phyloP scores from a whole-genome alignment of 495 filamentous ascomycete genomes.

The Aspergillus campestris region DNA sequence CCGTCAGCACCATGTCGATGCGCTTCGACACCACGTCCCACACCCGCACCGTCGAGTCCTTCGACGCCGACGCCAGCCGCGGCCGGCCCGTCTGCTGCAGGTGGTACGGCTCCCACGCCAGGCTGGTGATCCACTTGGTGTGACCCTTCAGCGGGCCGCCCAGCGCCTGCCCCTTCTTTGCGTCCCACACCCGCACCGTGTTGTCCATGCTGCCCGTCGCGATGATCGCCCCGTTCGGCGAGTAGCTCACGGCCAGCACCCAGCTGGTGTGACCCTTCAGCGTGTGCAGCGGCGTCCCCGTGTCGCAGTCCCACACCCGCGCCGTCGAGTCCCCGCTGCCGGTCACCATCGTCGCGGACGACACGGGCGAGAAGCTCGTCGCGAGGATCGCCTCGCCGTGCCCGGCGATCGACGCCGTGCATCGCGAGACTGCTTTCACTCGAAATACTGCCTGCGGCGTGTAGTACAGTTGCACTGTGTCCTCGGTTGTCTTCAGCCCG shows the following conservation, averaged over 20 bases:
- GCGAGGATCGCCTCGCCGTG: constrained; percentile 90
- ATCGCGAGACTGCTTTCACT: constrained; percentile 84
- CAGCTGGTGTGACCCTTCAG: constrained; percentile 90
- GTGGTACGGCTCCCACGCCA: constrained; percentile 95
- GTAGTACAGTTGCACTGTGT: constrained; percentile 66
- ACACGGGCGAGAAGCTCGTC: constrained; percentile 77
- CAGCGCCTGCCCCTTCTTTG: constrained; percentile 67
- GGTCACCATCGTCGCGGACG: constrained; percentile 73
- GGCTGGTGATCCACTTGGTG: constrained; percentile 77
- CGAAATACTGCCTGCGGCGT: constrained; percentile 92
- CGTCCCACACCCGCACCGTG: constrained; percentile 82
- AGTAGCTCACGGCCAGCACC: constrained; percentile 84
- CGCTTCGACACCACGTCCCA: constrained; percentile 76
- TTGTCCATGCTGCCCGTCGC: constrained; percentile 95
- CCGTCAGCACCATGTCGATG: constrained; percentile 73
- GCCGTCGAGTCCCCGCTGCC: constrained; percentile 90
- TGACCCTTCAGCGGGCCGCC: constrained; percentile 81
- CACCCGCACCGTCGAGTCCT: constrained; percentile 81
- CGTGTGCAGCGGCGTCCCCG: constrained; percentile 80
- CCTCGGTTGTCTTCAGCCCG: constrained; percentile 60
- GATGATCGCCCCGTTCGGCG: constrained; percentile 69
- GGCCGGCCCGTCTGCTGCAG: constrained; percentile 64
- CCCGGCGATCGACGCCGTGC: constrained; percentile 78
- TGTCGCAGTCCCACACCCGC: constrained; percentile 92
- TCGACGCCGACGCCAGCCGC: constrained; percentile 78